phyloP scores from a whole-genome alignment of 192 early-diverging fungal genomes.

The Coemansia sp. region DNA sequence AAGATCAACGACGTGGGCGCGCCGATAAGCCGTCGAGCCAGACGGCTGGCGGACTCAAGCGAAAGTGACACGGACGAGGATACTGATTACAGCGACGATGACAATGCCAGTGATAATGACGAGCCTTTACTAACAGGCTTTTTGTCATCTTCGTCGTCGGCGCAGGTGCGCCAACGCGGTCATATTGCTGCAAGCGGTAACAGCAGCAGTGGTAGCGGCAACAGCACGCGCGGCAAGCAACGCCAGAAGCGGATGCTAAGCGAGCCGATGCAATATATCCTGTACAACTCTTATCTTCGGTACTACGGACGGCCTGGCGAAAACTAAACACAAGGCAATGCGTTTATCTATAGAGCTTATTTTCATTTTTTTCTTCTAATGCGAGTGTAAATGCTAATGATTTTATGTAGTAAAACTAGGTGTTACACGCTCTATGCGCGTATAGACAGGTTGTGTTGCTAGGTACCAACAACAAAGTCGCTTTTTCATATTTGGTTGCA shows the following conservation, averaged over 20 bases:
- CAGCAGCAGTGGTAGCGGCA: not conserved
- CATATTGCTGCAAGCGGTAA: not conserved
- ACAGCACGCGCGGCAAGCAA: constrained; percentile 12
- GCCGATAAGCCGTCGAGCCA: not conserved
- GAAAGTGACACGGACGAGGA: constrained; percentile 4
- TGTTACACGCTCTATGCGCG: not conserved
- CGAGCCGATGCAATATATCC: constrained; percentile 50
- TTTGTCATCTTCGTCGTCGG: constrained; percentile 2
- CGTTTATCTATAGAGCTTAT: constrained; percentile 4
- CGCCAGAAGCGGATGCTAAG: constrained; percentile 38
- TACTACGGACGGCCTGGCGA: constrained; percentile 47
- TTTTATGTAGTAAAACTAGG: too few species aligned
- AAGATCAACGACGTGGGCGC: not conserved
- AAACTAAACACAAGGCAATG: not conserved
- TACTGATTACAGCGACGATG: constrained; percentile 1
- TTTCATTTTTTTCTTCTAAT: not conserved
- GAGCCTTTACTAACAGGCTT: not conserved
- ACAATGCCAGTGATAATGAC: not conserved
- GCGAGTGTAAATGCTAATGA: constrained; percentile 1
- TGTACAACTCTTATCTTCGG: constrained; percentile 49
- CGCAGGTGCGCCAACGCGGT: not conserved
- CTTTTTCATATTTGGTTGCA: too few species aligned
- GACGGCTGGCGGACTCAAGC: not conserved
- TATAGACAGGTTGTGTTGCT: too few species aligned
- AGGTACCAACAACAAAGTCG: too few species aligned